Evolutionary conservation across 306 rosid species (phyloP), one percentile per base, ranked within the genome.

Genomic region (Fragaria ananassa): DNA sequence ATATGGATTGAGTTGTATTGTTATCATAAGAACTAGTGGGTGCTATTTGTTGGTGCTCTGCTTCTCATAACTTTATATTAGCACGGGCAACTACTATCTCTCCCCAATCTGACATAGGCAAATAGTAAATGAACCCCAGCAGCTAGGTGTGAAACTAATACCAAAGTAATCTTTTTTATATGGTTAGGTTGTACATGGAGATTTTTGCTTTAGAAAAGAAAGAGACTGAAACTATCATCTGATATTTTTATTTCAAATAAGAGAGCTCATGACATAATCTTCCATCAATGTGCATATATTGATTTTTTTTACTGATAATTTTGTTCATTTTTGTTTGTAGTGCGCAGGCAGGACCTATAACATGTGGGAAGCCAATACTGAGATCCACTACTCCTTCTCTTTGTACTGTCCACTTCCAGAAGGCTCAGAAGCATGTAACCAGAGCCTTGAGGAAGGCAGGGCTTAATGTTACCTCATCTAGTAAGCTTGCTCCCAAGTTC

Each of bases 311-410:
- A 35, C 53, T 56, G 29, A 37, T 7, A 19, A 10, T n/a, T 41
- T 42, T 74, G 18, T 57, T 23, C 9, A 11, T 41, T 23, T 58
- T 29, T 57, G 31, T 49, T 66, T 54, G 23, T 37, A 86, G 91
- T 70, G 85, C 84, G 68, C 81, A 82, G 70, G 84, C 85, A 18
- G 93, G 91, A 70, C 87, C 90, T 1, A 80, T 91, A 54, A 79
- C 83, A 10, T 89, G 91, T 34, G 86, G 85, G 45, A 91, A 89
- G 82, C 91, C 96, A 34, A 87, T 86, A 75, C 15, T 86, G 80
- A 84, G 86, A 67, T 84, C 96, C 46, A 79, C 75, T 3, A 69
- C 79, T 68, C 91, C 93, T 51, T 81, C 86, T 62, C 85, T 87
- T 74, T 89, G 96, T 80, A 46, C 18, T 60, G 76, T 58, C 35